phyloP scores from a whole-genome alignment of 202 grass and related monocot species.

The Musa balbisiana region DNA sequence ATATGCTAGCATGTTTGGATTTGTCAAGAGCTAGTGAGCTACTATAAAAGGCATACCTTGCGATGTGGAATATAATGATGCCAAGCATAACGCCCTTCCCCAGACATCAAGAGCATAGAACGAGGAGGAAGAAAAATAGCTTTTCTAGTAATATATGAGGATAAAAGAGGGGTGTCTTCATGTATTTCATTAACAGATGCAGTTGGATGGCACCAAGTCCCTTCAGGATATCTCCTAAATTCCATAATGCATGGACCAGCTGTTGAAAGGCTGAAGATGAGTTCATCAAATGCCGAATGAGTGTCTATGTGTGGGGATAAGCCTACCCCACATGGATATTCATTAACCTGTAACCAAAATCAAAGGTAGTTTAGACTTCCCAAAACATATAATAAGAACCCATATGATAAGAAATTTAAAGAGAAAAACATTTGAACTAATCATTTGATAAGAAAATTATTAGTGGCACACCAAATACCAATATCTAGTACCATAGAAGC shows the following conservation, averaged over 20 bases:
- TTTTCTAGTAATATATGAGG: conserved; percentile 45
- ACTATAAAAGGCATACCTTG: conserved; percentile 49
- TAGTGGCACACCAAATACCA: too few species aligned
- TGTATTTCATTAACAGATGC: conserved; percentile 29
- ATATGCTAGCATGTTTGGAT: conserved; percentile 8
- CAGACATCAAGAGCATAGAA: conserved; percentile 86
- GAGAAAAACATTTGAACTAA: background rate
- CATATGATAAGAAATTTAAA: background rate
- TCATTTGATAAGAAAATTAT: too few species aligned
- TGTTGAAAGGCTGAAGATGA: conserved; percentile 93
- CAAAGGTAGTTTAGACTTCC: conserved; percentile 26
- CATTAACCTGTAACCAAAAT: conserved; percentile 57
- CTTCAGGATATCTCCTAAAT: conserved; percentile 75
- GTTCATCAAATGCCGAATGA: conserved; percentile 88
- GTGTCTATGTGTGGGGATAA: conserved; percentile 96
- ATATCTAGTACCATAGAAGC: too few species aligned
- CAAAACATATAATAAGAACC: background rate
- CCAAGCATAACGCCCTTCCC: conserved; percentile 91
- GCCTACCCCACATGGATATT: conserved; percentile 88
- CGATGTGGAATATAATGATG: conserved; percentile 99
- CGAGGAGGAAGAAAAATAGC: conserved; percentile 67
- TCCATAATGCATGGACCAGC: conserved; percentile 92
- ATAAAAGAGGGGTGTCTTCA: conserved; percentile 28
- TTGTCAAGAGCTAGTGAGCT: background rate
- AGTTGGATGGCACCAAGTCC: conserved; percentile 47